phyloP scores from a whole-genome alignment of 805 yeast genomes.

The Candida broadrunensis region DNA sequence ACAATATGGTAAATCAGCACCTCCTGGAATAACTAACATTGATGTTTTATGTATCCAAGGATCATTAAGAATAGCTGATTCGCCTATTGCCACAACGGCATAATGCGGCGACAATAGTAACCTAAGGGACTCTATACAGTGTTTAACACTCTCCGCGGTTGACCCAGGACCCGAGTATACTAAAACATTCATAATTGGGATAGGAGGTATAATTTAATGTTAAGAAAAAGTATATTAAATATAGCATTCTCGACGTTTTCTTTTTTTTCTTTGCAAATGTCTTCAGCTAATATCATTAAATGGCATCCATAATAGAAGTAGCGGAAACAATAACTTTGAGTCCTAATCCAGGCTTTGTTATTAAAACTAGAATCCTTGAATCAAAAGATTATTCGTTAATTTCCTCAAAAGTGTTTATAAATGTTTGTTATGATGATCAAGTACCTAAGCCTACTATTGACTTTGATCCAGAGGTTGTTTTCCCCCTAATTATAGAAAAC shows the following conservation, averaged over 20 bases:
- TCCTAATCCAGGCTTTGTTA: constrained; percentile 72
- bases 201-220: no score
- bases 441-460: constrained; percentile 60
- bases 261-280: no score
- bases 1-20: constrained; percentile 91
- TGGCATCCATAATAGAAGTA: constrained; percentile 2
- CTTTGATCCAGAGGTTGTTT: constrained; percentile 57
- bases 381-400: constrained; percentile 21
- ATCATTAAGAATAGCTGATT: constrained; percentile 62
- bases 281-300: no score
- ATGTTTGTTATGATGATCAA: constrained; percentile 63
- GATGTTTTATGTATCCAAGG: constrained; percentile 88
- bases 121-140: constrained; percentile 74
- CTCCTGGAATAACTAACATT: constrained; percentile 88
- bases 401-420: constrained; percentile 69
- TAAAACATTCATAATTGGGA: constrained; percentile 27
- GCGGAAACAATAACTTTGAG: constrained; percentile 19
- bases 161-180: constrained; percentile 66
- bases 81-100: constrained; percentile 74
- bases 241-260: no score
- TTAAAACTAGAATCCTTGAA: constrained; percentile 56
- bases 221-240: no score
- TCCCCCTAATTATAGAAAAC: constrained; percentile 61
- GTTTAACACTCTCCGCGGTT: constrained; percentile 81
- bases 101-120: constrained; percentile 79